Evolutionary conservation across 305 asterid genomes (phyloP).

Genomic region (Salvia sclarea): DNA sequence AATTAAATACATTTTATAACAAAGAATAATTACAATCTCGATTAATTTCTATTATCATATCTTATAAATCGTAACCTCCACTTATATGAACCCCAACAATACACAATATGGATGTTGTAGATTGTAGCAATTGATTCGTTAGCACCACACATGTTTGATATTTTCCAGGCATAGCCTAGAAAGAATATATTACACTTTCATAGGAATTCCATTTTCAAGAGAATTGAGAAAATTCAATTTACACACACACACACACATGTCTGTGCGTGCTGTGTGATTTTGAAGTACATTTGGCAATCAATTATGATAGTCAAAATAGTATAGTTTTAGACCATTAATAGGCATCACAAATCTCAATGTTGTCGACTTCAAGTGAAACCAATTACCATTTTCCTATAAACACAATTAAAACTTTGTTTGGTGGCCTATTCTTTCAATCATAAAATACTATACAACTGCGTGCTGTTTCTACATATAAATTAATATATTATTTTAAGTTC

Average conservation of each 20-base stretch:
- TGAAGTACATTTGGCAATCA: background rate
- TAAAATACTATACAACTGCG: background rate
- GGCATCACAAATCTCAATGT: conserved; percentile 40
- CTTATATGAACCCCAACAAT: no score
- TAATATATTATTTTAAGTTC: background rate
- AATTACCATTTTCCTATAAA: conserved; percentile 35
- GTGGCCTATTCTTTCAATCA: conserved; percentile 21
- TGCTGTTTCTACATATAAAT: background rate
- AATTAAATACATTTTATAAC: no score
- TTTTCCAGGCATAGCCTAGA: conserved; percentile 23
- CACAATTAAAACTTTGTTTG: conserved; percentile 30
- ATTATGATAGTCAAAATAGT: conserved; percentile 1
- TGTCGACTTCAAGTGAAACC: conserved; percentile 46
- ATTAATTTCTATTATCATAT: no score
- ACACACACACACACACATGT: background rate
- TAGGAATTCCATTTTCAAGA: conserved; percentile 10
- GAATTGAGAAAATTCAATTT: background rate
- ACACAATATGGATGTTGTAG: background rate
- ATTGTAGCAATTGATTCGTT: conserved; percentile 18
- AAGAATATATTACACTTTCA: conserved; percentile 4
- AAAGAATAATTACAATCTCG: no score
- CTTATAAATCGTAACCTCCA: no score
- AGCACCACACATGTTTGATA: conserved; percentile 15
- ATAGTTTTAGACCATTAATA: conserved; percentile 9
- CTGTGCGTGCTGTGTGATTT: background rate